A percentile compares a stretch with the other conserved stretches of the same genome.
Conservation (phyloP, 306 rosid species). For the Potentilla sterilis region DNA sequence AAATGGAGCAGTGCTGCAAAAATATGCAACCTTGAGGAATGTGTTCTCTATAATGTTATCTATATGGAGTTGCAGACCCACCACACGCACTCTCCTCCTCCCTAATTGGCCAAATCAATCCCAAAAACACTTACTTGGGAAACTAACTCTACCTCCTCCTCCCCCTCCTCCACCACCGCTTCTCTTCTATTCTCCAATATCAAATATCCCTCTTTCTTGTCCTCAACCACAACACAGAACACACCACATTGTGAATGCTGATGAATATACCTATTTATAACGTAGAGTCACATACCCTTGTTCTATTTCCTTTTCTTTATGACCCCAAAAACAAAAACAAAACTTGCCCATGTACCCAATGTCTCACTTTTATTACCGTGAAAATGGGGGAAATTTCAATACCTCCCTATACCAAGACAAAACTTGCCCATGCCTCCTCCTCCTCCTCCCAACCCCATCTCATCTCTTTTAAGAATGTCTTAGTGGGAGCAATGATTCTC, state of each 20-base stretch:
- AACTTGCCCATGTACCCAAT: slow-evolving; percentile 53
- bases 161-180: slow-evolving; percentile 29
- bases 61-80: slow-evolving; percentile 38
- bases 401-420: slow-evolving; percentile 42
- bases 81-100: slow-evolving; percentile 50
- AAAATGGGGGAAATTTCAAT: slow-evolving; percentile 22
- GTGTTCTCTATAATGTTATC: slow-evolving; percentile 18
- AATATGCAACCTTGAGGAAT: slow-evolving; percentile 49
- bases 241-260: not conserved
- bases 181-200: slow-evolving; percentile 28
- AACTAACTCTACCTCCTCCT: slow-evolving; percentile 30
- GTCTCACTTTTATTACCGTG: slow-evolving; percentile 32
- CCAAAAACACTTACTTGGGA: slow-evolving; percentile 34
- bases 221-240: slow-evolving; percentile 29
- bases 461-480: not conserved
- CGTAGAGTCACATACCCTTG: not conserved
- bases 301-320: slow-evolving; percentile 14
- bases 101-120: slow-evolving; percentile 12
- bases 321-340: slow-evolving; percentile 42
- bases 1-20: slow-evolving; percentile 38
- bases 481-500: slow-evolving; percentile 47
- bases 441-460: slow-evolving; percentile 19
- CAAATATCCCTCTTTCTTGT: slow-evolving; percentile 53
- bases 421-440: slow-evolving; percentile 48
- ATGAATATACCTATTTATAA: slow-evolving; percentile 1